Conservation (phyloP, 1,284 basidiomycete species). For the Boletus albobrunnescens region DNA sequence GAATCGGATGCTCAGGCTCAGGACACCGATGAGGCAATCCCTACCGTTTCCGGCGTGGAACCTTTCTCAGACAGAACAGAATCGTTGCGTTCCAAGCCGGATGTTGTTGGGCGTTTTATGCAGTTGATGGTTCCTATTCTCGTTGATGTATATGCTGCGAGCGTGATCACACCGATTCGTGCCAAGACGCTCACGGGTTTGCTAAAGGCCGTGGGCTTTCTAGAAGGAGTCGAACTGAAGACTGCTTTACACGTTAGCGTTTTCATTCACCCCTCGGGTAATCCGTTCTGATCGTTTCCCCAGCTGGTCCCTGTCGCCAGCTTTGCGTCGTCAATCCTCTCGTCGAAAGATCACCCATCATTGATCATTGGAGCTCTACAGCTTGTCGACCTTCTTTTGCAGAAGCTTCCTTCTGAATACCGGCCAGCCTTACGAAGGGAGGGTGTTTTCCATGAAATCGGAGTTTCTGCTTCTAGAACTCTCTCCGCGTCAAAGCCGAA, state of each 20-base stretch:
- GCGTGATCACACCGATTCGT: conserved; percentile 80
- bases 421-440: conserved; percentile 85
- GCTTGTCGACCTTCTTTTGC: conserved; percentile 83
- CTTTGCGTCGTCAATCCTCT: conserved; percentile 89
- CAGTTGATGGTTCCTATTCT: conserved; percentile 85
- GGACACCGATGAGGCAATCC: conserved; percentile 36
- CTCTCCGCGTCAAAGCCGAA: conserved; percentile 56
- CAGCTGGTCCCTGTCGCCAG: conserved; percentile 88
- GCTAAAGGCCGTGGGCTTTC: conserved; percentile 85
- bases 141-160: conserved; percentile 93
- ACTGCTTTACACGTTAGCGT: conserved; percentile 64
- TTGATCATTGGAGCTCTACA: conserved; percentile 86
- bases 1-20: conserved; percentile 33
- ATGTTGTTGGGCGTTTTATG: conserved; percentile 80
- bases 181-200: conserved; percentile 84
- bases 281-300: conserved; percentile 8
- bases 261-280: conserved; percentile 1
- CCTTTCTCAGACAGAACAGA: conserved; percentile 58
- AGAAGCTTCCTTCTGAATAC: conserved; percentile 80
- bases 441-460: conserved; percentile 91
- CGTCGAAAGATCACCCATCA: conserved; percentile 82
- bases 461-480: conserved; percentile 61
- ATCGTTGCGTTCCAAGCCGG: conserved; percentile 69
- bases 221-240: conserved; percentile 73
- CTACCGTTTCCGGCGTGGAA: conserved; percentile 25